phyloP scores from a whole-genome alignment of 2,329 filamentous ascomycete genomes.

The Aspergillus japonicus region DNA sequence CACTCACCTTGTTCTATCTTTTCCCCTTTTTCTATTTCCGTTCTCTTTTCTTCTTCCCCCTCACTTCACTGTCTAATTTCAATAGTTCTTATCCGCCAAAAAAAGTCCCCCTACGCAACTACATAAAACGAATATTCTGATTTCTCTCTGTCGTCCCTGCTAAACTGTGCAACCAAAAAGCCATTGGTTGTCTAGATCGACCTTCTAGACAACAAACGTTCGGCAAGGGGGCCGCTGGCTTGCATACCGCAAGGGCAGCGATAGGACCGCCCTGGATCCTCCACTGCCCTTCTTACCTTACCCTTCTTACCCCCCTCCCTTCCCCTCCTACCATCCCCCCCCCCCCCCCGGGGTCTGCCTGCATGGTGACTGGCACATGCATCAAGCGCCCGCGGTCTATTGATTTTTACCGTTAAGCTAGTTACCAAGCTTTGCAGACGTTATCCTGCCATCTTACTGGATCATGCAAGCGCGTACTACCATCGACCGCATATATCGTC shows the following conservation, averaged over 20 bases:
- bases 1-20: not conserved
- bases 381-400: conserved; percentile 19
- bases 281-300: not conserved
- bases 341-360: not conserved
- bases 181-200: not conserved
- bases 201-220: conserved; percentile 14
- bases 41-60: not conserved
- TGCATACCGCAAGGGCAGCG: conserved; percentile 17
- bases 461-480: conserved; percentile 31
- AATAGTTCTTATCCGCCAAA: not conserved
- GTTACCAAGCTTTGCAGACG: conserved; percentile 14
- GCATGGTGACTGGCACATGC: conserved; percentile 17
- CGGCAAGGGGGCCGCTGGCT: conserved; percentile 18
- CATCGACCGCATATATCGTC: conserved; percentile 26
- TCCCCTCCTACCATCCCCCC: too few species aligned
- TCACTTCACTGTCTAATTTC: not conserved
- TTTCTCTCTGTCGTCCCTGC: conserved; percentile 1
- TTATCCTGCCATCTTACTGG: conserved; percentile 20
- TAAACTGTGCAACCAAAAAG: not conserved
- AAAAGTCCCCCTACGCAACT: too few species aligned
- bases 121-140: too few species aligned
- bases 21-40: not conserved
- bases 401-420: conserved; percentile 19
- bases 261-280: conserved; percentile 13
- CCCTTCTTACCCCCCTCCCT: too few species aligned